Conservation (phyloP, 2,329 filamentous ascomycete species). For the Claviceps sp. region DNA sequence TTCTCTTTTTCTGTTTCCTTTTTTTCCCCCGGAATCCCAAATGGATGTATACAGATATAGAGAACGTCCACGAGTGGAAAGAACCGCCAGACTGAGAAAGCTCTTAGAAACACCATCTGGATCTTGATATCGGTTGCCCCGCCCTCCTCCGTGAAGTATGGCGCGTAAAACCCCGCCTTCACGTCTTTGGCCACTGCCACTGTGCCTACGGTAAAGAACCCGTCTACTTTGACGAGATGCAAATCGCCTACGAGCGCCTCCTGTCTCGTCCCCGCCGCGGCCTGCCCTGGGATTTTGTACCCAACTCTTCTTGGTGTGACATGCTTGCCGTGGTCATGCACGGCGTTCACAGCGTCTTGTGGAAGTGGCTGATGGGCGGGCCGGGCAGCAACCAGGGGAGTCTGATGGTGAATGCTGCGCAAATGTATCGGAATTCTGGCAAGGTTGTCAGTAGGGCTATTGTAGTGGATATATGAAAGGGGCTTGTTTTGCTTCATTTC, state of each 20-base stretch:
- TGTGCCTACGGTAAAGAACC: constrained; percentile 57
- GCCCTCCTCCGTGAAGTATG: constrained; percentile 59
- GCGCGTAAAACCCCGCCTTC: constrained; percentile 59
- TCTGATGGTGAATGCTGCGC: constrained; percentile 43
- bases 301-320: constrained; percentile 32
- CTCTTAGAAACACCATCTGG: constrained; percentile 49
- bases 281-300: constrained; percentile 31
- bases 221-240: constrained; percentile 62
- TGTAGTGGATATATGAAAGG: constrained; percentile 19
- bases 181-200: constrained; percentile 81
- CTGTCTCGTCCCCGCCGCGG: constrained; percentile 30
- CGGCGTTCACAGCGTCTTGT: constrained; percentile 34
- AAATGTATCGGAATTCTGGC: constrained; percentile 41
- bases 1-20: not conserved
- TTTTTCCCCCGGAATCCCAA: not conserved
- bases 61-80: too few relatives aligned
- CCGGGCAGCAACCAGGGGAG: constrained; percentile 35
- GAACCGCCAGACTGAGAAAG: not conserved
- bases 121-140: constrained; percentile 56
- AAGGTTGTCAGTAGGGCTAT: constrained; percentile 28
- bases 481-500: not conserved
- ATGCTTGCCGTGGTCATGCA: constrained; percentile 30
- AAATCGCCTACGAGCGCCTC: constrained; percentile 58
- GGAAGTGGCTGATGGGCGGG: constrained; percentile 44
- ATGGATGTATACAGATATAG: too few relatives aligned